phyloP scores from a whole-genome alignment of 148 eudicot genomes.

The Chenopodium album region DNA sequence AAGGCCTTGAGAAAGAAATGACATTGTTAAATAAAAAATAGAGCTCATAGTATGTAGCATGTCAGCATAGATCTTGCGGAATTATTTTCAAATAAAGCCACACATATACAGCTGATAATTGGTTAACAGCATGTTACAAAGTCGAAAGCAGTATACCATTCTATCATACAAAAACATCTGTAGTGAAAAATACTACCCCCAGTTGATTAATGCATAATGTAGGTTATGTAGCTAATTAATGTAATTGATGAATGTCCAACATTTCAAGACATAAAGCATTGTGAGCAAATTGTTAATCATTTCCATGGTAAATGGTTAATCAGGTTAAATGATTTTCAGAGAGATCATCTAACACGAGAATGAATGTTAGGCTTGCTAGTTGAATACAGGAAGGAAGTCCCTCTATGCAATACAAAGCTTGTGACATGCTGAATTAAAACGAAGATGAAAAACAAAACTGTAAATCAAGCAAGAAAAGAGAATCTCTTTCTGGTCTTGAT shows the following conservation, averaged over 20 bases:
- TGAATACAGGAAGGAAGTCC: background rate
- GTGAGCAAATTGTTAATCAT: background rate
- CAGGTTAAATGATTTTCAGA: background rate
- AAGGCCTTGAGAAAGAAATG: slow-evolving; percentile 40
- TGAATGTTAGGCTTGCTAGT: background rate
- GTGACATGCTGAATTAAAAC: background rate
- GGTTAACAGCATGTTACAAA: background rate
- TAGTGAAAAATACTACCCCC: background rate
- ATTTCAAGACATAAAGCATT: background rate
- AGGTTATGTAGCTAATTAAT: background rate
- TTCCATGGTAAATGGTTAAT: background rate
- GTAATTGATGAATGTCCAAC: background rate
- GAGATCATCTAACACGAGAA: background rate
- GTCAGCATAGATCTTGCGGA: background rate
- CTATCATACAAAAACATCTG: background rate
- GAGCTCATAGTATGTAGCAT: background rate
- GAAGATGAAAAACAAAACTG: background rate
- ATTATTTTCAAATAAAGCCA: background rate
- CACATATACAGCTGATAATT: background rate
- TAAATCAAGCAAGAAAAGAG: background rate
- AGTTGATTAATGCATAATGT: background rate
- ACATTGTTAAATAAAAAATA: slow-evolving; percentile 3
- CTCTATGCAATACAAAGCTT: background rate
- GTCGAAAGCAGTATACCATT: background rate
- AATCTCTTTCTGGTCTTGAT: background rate